Evolutionary conservation across 148 eudicot species (phyloP).

Genomic region (Oxyria digyna): DNA sequence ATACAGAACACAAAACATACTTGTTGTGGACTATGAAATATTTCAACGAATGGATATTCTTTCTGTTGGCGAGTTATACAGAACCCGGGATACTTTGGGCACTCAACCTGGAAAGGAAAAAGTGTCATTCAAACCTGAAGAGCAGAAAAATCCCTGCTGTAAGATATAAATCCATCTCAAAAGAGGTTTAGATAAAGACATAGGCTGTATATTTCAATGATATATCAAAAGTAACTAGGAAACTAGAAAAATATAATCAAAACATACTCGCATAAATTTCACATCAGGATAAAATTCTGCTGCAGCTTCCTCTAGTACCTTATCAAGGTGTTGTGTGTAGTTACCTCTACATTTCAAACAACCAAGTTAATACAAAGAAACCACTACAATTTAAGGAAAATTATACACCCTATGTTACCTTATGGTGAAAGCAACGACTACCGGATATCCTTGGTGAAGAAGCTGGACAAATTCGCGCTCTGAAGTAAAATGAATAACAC

Average conservation of each 20-base stretch:
- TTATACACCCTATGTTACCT: slow-evolving; percentile 25
- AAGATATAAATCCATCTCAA: not conserved
- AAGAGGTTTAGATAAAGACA: not conserved
- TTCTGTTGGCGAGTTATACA: slow-evolving; percentile 79
- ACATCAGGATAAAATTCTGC: slow-evolving; percentile 77
- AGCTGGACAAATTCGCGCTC: slow-evolving; percentile 92
- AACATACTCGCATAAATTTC: slow-evolving; percentile 80
- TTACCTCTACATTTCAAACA: slow-evolving; percentile 42
- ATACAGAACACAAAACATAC: slow-evolving; percentile 25
- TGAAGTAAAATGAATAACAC: slow-evolving; percentile 79
- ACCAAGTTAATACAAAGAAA: slow-evolving; percentile 6
- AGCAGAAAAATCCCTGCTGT: not conserved
- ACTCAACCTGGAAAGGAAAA: slow-evolving; percentile 60
- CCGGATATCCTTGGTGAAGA: slow-evolving; percentile 80
- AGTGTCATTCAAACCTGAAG: not conserved
- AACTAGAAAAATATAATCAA: not conserved
- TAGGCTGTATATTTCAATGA: not conserved
- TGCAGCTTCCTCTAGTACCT: slow-evolving; percentile 87
- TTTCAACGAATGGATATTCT: slow-evolving; percentile 90
- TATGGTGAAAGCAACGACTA: slow-evolving; percentile 90
- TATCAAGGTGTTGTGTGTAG: slow-evolving; percentile 76
- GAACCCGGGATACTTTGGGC: slow-evolving; percentile 96
- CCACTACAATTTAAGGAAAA: not conserved
- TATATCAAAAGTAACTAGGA: not conserved
- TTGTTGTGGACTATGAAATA: slow-evolving; percentile 88